phyloP scores from a whole-genome alignment of 2,329 filamentous ascomycete species.

The Fusarium pininemorale region DNA sequence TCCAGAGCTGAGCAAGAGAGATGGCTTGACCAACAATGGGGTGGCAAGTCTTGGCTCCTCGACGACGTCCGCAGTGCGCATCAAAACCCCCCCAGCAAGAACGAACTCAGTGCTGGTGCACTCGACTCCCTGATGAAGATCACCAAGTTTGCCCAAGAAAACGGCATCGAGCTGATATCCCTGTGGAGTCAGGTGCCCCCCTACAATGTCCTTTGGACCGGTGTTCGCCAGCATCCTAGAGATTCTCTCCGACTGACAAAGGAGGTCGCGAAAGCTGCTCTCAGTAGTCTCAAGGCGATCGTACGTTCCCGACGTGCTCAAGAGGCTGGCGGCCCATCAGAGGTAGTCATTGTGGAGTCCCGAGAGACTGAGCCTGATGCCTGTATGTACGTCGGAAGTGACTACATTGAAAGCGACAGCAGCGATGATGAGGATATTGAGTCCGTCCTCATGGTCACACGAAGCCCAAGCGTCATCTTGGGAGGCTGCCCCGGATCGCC shows the following conservation, averaged over 20 bases:
- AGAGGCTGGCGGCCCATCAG: not conserved
- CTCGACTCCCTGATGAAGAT: not conserved
- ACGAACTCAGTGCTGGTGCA: not conserved
- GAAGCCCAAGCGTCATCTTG: not conserved
- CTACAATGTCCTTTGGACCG: not conserved
- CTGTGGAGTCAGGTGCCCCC: not conserved
- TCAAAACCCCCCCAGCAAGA: not conserved
- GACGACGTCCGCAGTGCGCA: not conserved
- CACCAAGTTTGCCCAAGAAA: not conserved
- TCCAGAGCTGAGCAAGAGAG: rapidly evolving
- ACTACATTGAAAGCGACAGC: not conserved
- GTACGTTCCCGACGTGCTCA: not conserved
- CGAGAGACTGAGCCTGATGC: not conserved
- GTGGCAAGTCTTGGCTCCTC: not conserved
- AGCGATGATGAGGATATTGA: not conserved
- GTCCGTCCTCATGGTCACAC: rapidly evolving
- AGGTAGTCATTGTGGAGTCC: not conserved
- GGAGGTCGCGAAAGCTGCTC: rapidly evolving
- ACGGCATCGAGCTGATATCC: not conserved
- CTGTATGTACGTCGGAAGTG: not conserved
- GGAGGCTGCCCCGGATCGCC: not conserved
- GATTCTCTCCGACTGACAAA: not conserved
- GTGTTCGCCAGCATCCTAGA: not conserved
- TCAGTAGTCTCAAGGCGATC: not conserved
- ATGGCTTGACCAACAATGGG: conserved; percentile 5